Evolutionary conservation across 1,284 basidiomycete species (phyloP), one percentile per base, ranked within the genome.

Genomic region (Leccinum huronense): DNA sequence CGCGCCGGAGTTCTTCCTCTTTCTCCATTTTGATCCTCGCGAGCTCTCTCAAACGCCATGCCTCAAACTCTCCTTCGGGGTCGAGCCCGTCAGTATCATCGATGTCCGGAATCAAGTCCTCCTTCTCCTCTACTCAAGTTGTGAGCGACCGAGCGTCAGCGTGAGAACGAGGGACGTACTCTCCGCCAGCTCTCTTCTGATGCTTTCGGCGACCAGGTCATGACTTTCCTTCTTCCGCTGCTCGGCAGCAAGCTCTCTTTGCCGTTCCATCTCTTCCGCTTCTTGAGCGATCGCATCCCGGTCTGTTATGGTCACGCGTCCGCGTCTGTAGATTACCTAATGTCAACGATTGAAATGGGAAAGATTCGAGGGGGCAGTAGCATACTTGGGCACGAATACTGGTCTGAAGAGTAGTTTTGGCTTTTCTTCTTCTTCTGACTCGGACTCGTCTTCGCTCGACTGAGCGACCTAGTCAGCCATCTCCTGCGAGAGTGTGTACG

Each of bases 11-110:
- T 66, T 92, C 87, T 0, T 89, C 92, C 72, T 96, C 91, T 75
- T 94, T 93, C 78, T 98, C 95, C 62, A 90, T 86, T 75, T 96
- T 92, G 65, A 99, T 91, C 60, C 97, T 87, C 23, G 84, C 88
- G 5, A 99, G 85, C 76, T 99, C 97, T 63, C 97, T 87, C 56
- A 97, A 77, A 60, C 95, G 86, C 97, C 97, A 99, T 1, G 91
- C 93, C 72, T 97, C 94, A 70, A 99, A 99, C 77, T 99, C 97
- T 58, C 78, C 90, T 30, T 86, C 85, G 1, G 95, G 93, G 72
- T 99, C 96, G 57, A 96, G 75, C 1, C 93, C 96, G 73, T 99
- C 97, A 1, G 94, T 93, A 76, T 99, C 97, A 78, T 98, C 96
- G 0, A 99, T 84, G 65, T 98, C 95, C 1, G 91, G 90, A 34